phyloP scores from a whole-genome alignment of 2,329 filamentous ascomycete species.

The Neodidymelliopsis sp. region DNA sequence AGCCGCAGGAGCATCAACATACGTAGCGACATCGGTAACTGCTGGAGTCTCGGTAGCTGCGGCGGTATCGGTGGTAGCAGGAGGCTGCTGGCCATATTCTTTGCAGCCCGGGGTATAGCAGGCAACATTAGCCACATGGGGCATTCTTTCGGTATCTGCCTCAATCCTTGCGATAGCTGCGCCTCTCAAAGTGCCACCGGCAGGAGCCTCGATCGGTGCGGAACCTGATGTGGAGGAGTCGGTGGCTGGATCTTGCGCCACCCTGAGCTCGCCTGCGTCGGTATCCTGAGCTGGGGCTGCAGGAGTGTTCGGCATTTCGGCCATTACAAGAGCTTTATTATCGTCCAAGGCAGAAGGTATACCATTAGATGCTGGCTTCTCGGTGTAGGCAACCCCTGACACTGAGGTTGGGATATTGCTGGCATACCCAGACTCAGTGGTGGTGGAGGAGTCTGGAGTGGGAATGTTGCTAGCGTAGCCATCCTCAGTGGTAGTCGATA shows the following conservation, averaged over 20 bases:
- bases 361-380: conserved; percentile 1
- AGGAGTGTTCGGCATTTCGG: conserved; percentile 2
- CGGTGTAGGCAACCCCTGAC: conserved; percentile 4
- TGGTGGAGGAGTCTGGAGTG: not conserved
- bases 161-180: conserved; percentile 7
- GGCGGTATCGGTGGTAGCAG: no score
- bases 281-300: no score
- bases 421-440: not conserved
- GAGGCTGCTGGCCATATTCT: no score
- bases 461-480: not conserved
- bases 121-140: not conserved
- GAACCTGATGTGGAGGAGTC: not conserved
- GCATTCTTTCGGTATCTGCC: conserved; percentile 1
- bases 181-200: not conserved
- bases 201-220: not conserved
- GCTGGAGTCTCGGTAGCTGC: no score
- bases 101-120: conserved; percentile 5
- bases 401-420: not conserved
- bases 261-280: not conserved
- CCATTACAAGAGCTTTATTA: conserved; percentile 11
- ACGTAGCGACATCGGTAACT: no score
- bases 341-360: conserved; percentile 1
- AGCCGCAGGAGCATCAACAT: no score
- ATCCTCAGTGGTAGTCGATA: not conserved
- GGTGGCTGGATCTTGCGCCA: not conserved